These are phyloP conservation scores for Kwoniella newhampshirensis DNA, from an alignment of 768 basidiomycete genomes.

Conservation along the genomic window DNA sequence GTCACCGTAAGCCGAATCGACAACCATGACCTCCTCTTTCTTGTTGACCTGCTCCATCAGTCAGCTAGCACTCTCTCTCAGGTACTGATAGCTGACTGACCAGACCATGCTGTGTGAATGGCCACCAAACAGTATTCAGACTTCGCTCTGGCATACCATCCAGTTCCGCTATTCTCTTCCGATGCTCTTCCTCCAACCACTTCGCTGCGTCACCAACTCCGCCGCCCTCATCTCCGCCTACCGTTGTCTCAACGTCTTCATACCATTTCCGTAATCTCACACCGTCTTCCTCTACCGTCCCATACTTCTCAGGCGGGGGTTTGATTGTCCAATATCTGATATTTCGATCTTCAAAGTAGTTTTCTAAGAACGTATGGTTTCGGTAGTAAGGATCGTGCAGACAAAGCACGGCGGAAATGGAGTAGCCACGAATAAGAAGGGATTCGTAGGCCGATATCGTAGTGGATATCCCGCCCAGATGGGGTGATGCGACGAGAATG, in stretches of 20 bases:
- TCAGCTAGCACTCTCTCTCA: neutral
- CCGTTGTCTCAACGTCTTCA: conserved; percentile 26
- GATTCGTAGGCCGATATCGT: conserved; percentile 94
- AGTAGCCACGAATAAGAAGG: conserved; percentile 82
- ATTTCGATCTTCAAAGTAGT: conserved; percentile 74
- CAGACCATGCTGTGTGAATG: conserved; percentile 80
- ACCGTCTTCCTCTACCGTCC: conserved; percentile 56
- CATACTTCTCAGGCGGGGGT: conserved; percentile 48
- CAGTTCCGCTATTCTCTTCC: conserved; percentile 67
- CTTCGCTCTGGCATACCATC: conserved; percentile 76
- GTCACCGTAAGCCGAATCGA: conserved; percentile 85
- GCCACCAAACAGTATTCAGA: conserved; percentile 87
- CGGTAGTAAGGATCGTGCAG: conserved; percentile 84
- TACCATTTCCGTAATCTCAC: conserved; percentile 72
- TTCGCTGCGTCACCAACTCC: conserved; percentile 56
- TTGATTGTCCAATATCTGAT: conserved; percentile 51
- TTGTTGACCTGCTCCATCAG: conserved; percentile 58
- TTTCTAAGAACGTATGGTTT: conserved; percentile 76
- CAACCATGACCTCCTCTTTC: conserved; percentile 76
- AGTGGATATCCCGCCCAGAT: conserved; percentile 88
- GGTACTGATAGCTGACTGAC: conserved; percentile 20
- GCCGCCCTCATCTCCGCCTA: conserved; percentile 53
- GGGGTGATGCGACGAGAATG: conserved; percentile 80
- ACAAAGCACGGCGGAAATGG: conserved; percentile 76
- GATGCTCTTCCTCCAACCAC: conserved; percentile 67